Evolutionary conservation across 257 asterid species (phyloP).

Genomic region (Capsicum rhomboideum): DNA sequence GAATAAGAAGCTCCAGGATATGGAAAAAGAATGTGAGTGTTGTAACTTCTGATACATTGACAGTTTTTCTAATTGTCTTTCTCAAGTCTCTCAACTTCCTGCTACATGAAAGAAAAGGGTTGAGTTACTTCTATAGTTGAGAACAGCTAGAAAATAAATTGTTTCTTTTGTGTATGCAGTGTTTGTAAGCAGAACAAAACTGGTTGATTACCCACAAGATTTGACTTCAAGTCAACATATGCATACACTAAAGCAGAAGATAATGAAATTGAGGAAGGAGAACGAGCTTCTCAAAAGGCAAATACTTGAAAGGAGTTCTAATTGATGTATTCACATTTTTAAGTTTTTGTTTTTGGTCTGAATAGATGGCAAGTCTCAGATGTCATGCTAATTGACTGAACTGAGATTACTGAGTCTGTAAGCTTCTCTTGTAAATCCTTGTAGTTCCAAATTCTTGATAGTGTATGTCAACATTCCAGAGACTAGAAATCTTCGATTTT

Average conservation of each 20-base stretch:
- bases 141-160: neutral
- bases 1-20: slow-evolving; percentile 22
- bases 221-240: slow-evolving; percentile 23
- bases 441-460: neutral
- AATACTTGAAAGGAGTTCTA: neutral
- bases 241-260: slow-evolving; percentile 33
- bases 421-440: neutral
- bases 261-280: slow-evolving; percentile 37
- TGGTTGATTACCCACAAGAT: slow-evolving; percentile 26
- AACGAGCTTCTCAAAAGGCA: slow-evolving; percentile 31
- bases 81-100: neutral
- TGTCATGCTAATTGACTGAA: neutral
- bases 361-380: neutral
- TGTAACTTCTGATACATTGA: neutral
- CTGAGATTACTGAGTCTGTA: neutral
- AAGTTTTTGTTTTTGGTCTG: neutral
- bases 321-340: neutral
- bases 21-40: slow-evolving; percentile 34
- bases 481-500: neutral
- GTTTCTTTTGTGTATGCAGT: slow-evolving; percentile 8
- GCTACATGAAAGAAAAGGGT: neutral
- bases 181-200: slow-evolving; percentile 21
- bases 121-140: neutral
- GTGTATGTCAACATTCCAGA: neutral
- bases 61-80: neutral